Base-by-base conservation (phyloP, 306 rosid genomes). In the Prunus fruticosa region DNA sequence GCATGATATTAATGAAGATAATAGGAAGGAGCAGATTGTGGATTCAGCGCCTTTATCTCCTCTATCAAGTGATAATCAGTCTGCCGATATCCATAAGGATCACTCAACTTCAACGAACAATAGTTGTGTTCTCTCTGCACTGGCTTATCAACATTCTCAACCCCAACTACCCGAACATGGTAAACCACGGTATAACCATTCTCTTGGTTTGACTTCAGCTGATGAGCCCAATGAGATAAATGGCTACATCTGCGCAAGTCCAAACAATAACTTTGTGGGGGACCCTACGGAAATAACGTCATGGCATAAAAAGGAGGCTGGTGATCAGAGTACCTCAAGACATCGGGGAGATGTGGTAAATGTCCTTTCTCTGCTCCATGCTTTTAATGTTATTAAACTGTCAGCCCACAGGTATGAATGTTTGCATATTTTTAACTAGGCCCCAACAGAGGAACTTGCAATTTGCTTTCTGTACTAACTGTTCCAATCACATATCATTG, bases 301-400 rank as follows among this genome's bases (percentile, higher is more conserved):
- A 43, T 80, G 85, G 91, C 84, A 72, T 23, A 85, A 79, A 77
- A 83, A 82, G 71, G 85, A 78, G 69, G 84, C 75, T 65, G 73
- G 81, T 72, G 80, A 89, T 84, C 84, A 80, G 77, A 84, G 78
- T 72, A 78, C 82, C 71, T 65, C 82, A 71, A 84, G 84, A 69
- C 88, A 72, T 41, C 64, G 68, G 66, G 90, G 79, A 75, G 92
- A 89, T 73, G 79, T 79, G 96, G 98, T 95, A 90, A 52, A 69
- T 83, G 12, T 72, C 77, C 74, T 81, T 57, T 73, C 25, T 54
- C 62, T 70, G 11, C 32, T 16, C 41, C 34, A 22, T 58, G 54
- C 71, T 28, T 65, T 72, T 7, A 23, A 61, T 70, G 2, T 34
- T 77, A 34, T 56, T 20, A 20, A 8, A 49, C n/a, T 69, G 64